Evolutionary conservation across 768 basidiomycete species (phyloP).

Genomic region (Boletus speciosus): DNA sequence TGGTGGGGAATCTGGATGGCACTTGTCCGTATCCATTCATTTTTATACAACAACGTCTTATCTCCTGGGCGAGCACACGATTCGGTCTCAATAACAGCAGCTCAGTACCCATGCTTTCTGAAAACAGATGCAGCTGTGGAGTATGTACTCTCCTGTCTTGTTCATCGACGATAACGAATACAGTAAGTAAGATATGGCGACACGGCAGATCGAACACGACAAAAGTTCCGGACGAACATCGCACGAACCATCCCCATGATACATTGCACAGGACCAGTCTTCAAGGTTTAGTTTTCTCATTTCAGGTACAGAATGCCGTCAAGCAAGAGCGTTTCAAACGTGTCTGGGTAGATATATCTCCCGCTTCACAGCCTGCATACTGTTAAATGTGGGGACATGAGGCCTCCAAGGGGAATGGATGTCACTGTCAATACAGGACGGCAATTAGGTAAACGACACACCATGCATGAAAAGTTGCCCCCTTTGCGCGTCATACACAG

Average conservation of each 20-base stretch:
- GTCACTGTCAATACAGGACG: slow-evolving; percentile 2
- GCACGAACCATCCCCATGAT: not conserved
- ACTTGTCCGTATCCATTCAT: slow-evolving; percentile 15
- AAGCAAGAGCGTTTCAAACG: not conserved
- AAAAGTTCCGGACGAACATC: not conserved
- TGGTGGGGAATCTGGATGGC: slow-evolving; percentile 1
- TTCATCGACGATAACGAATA: not conserved
- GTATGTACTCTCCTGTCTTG: not conserved
- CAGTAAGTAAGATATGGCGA: not conserved
- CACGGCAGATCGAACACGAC: slow-evolving; percentile 2
- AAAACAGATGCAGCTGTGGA: not conserved
- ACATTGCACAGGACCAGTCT: not conserved
- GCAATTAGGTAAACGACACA: slow-evolving; percentile 27
- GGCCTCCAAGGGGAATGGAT: slow-evolving; percentile 21
- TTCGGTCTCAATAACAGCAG: slow-evolving; percentile 1
- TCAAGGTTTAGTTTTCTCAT: not conserved
- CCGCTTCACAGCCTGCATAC: slow-evolving; percentile 27
- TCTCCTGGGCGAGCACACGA: slow-evolving; percentile 14
- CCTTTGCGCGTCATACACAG: slow-evolving; percentile 50
- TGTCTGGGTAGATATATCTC: not conserved
- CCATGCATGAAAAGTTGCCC: slow-evolving; percentile 56
- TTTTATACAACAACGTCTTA: slow-evolving; percentile 27
- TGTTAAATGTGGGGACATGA: slow-evolving; percentile 34
- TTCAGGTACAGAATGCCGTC: not conserved
- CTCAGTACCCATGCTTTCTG: not conserved